Percentiles rank a stretch among this genome's conserved stretches.
Evolutionary conservation across 2,329 filamentous ascomycete genomes (phyloP).

Genomic region (Corinectria fuckeliana): DNA sequence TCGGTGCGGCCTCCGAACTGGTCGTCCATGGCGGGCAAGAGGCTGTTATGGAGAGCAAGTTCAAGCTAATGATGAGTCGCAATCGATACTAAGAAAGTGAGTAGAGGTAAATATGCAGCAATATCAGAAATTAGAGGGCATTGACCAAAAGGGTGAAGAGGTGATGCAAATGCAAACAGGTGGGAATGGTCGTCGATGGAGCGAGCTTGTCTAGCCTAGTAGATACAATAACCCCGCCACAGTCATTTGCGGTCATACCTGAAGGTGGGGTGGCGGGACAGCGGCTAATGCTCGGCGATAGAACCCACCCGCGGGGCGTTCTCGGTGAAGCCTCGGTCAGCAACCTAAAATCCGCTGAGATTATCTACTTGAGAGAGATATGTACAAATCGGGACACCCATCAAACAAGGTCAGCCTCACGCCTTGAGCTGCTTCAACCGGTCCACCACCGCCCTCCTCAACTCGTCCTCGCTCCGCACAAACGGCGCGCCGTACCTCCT

Average conservation of each 20-base stretch:
- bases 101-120: not conserved
- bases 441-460: constrained; percentile 46
- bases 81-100: not conserved
- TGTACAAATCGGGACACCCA: not conserved
- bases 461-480: constrained; percentile 49
- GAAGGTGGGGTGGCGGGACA: constrained; percentile 4
- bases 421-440: not conserved
- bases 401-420: not conserved
- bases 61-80: not conserved
- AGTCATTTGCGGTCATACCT: constrained; percentile 6
- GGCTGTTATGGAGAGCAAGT: not conserved
- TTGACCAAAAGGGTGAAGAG: constrained; percentile 1
- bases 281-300: not conserved
- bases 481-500: constrained; percentile 52
- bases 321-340: not conserved
- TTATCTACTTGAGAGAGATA: not conserved
- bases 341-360: not conserved
- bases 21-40: constrained; percentile 57
- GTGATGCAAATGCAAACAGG: not conserved
- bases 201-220: constrained; percentile 7
- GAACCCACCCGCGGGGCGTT: too few species aligned
- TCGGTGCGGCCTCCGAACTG: constrained; percentile 67
- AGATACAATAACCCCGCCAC: constrained; percentile 33
- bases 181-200: not conserved
- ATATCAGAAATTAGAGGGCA: not conserved